Conservation (phyloP, 2,329 filamentous ascomycete genomes). For the Juglanconis sp. region DNA sequence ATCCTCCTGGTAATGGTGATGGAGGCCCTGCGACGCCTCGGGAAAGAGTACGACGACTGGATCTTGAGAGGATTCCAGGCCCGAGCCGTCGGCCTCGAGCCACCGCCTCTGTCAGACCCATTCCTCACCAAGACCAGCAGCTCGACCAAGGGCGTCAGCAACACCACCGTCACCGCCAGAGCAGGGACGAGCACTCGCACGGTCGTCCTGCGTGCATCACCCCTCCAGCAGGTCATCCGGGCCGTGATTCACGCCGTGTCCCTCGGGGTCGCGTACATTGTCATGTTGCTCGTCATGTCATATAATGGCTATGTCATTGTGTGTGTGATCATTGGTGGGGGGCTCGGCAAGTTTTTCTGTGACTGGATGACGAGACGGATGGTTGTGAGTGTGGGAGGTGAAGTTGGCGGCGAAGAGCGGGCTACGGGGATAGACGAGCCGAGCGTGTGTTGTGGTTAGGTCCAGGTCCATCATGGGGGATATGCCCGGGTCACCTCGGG, state of each 20-base stretch:
- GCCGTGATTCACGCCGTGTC: conserved; percentile 37
- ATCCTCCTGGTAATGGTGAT: conserved; percentile 37
- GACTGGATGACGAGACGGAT: conserved; percentile 49
- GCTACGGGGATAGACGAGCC: conserved; percentile 40
- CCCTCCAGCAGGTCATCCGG: conserved; percentile 38
- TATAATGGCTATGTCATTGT: conserved; percentile 45
- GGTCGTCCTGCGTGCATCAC: conserved; percentile 33
- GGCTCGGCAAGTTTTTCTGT: conserved; percentile 51
- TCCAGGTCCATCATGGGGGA: conserved; percentile 17
- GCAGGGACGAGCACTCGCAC: background rate
- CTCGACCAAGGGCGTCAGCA: conserved; percentile 17
- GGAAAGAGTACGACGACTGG: conserved; percentile 40
- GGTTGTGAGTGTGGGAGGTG: conserved; percentile 25
- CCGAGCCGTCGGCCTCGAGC: conserved; percentile 26
- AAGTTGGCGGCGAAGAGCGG: conserved; percentile 21
- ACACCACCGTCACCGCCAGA: conserved; percentile 11
- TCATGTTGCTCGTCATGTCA: conserved; percentile 45
- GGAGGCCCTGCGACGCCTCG: conserved; percentile 38
- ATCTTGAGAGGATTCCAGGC: conserved; percentile 37
- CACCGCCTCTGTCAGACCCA: background rate
- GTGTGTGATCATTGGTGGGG: conserved; percentile 44
- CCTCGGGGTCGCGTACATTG: conserved; percentile 41
- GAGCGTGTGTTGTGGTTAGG: conserved; percentile 44
- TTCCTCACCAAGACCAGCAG: background rate
- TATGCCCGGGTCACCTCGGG: background rate